These are phyloP conservation scores for Phytophthora megakarya DNA, from an alignment of 352 stramenopile genomes.

Conservation along the genomic window DNA sequence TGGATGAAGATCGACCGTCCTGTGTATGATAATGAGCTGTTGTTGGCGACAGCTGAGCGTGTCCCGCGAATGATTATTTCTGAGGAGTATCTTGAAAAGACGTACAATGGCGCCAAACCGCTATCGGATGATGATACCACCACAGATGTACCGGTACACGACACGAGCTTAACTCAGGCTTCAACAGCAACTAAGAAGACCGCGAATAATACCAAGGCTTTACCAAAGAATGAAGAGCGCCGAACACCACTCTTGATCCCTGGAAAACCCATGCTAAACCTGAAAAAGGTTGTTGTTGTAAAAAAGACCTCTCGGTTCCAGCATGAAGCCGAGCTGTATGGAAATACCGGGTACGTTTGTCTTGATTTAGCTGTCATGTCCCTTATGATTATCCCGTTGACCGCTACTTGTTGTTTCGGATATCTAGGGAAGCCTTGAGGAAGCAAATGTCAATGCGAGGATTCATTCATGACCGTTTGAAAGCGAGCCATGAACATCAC, in stretches of 20 bases:
- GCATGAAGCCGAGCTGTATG: conserved; percentile 82
- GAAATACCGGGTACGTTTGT: conserved; percentile 70
- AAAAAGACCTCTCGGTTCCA: conserved; percentile 90
- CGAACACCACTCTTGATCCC: conserved; percentile 52
- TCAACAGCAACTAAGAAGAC: conserved; percentile 1
- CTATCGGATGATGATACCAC: conserved; percentile 18
- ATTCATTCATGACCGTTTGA: conserved; percentile 87
- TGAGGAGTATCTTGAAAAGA: conserved; percentile 88
- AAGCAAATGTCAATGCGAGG: conserved; percentile 92
- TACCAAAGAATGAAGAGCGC: conserved; percentile 25
- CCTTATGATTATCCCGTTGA: background rate
- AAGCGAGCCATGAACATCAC: conserved; percentile 88
- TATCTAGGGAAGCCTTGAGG: conserved; percentile 72
- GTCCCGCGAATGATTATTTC: conserved; percentile 90
- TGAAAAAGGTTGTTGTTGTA: conserved; percentile 87
- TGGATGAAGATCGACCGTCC: conserved; percentile 90
- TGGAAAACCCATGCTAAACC: conserved; percentile 50
- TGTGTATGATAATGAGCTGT: conserved; percentile 89
- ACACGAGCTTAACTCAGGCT: conserved; percentile 14
- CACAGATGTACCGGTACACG: conserved; percentile 11
- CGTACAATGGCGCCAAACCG: conserved; percentile 58
- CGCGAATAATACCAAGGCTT: background rate
- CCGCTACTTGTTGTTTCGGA: conserved; percentile 7
- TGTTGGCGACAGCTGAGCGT: conserved; percentile 82
- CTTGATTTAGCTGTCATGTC: background rate